Evolutionary conservation across 1,139 yeast genomes (phyloP), one percentile per base, ranked within the genome.

Genomic region (Kluyveromyces sp.): DNA sequence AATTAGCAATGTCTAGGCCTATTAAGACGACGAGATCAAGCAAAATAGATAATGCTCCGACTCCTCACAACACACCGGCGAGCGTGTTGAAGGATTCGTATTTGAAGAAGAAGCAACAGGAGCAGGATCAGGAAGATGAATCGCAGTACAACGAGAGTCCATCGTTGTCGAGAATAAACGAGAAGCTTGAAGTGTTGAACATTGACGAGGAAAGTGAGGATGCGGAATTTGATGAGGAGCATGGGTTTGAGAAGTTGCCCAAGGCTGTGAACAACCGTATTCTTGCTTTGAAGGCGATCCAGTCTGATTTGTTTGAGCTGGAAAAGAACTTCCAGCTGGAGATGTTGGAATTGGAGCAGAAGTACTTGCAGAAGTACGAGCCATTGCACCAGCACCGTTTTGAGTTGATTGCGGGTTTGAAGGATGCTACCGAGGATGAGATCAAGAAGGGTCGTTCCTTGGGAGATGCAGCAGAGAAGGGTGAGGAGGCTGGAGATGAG

Each of bases 51-150:
- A 81, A 83, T 63, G 98, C 98, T 4, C 98, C 99, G 43, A 92
- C 99, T 2, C 99, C 99, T 8, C 98, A 94, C 65, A 92, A 92
- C 74, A 92, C 99, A 1, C 99, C 99, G 27, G 86, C 97, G 3
- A 83, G 95, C 31, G 86, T 85, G 38, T 47, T 59, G 38, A 78
- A 87, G 41, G 81, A 80, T 52, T 83, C 92, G 43, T 89, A 80
- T 66, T 74, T 85, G 64, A 81, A 76, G 68, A 76, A 75, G 51
- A 83, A 86, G 49, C 80, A 34, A n/a, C 42, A 37, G 38, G 30
- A 28, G 2, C 44, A 49, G 21, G 83, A 87, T 49, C 80, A 89
- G 41, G 61, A 64, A 31, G 83, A 95, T 42, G 88, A 88, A 63
- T 72, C 71, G 53, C 96, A 89, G 67, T 89, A 81, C 48, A 57